phyloP scores from a whole-genome alignment of 2,329 filamentous ascomycete genomes.

The Calonectria naviculata region DNA sequence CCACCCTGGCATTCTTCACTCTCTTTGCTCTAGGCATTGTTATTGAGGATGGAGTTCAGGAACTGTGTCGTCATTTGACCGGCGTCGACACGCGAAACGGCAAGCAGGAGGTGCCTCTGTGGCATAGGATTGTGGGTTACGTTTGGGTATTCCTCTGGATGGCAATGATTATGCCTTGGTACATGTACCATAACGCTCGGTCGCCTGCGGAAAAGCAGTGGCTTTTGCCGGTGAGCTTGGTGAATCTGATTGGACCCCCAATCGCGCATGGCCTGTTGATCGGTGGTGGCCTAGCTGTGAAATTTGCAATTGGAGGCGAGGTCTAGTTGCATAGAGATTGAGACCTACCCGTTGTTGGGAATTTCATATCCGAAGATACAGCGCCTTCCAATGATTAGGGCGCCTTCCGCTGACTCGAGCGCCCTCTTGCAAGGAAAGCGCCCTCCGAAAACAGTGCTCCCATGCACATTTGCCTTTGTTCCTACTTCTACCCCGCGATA shows the following conservation, averaged over 20 bases:
- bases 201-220: background rate
- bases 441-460: too few relatives aligned
- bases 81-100: background rate
- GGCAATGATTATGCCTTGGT: background rate
- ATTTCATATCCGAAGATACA: too few relatives aligned
- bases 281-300: background rate
- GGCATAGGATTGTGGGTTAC: background rate
- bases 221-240: background rate
- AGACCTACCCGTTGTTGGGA: too few relatives aligned
- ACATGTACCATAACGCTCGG: background rate
- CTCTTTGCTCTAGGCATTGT: background rate
- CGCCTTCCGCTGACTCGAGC: too few relatives aligned
- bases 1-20: background rate
- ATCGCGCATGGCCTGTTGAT: background rate
- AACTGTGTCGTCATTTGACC: background rate
- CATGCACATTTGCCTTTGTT: too few relatives aligned
- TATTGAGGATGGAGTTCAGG: background rate
- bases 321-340: background rate
- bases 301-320: background rate
- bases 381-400: too few relatives aligned
- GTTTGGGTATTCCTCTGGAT: background rate
- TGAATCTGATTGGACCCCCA: background rate
- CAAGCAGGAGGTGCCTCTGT: background rate
- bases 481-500: too few relatives aligned
- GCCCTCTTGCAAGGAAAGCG: too few relatives aligned